phyloP scores from a whole-genome alignment of 495 filamentous ascomycete genomes.

The Cercophora scortea region DNA sequence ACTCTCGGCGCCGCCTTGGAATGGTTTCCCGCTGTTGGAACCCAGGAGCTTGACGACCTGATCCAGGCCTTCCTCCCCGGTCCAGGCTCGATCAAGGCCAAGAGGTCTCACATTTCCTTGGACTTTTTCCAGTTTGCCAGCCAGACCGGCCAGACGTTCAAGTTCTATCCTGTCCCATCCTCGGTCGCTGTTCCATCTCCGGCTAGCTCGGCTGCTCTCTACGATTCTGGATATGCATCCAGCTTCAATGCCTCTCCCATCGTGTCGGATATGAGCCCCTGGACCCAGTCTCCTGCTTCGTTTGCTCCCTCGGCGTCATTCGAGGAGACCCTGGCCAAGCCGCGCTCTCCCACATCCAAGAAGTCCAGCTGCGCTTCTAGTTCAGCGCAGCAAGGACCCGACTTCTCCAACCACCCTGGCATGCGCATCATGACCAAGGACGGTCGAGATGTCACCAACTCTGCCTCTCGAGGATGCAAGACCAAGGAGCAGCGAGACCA shows the following conservation, averaged over 20 bases:
- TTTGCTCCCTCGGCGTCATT: slow-evolving; percentile 14
- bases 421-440: slow-evolving; percentile 55
- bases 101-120: slow-evolving; percentile 44
- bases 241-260: slow-evolving; percentile 38
- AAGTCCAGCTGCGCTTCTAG: slow-evolving; percentile 15
- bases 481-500: slow-evolving; percentile 55
- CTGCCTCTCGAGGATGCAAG: slow-evolving; percentile 49
- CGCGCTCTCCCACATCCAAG: slow-evolving; percentile 8
- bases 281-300: slow-evolving; percentile 24
- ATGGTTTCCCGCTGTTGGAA: slow-evolving; percentile 46
- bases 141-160: slow-evolving; percentile 38
- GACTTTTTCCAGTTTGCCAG: slow-evolving; percentile 43
- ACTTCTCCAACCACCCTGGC: slow-evolving; percentile 43
- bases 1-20: slow-evolving; percentile 41
- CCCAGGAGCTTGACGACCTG: slow-evolving; percentile 44
- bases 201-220: slow-evolving; percentile 21
- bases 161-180: slow-evolving; percentile 41
- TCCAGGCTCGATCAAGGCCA: slow-evolving; percentile 39
- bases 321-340: slow-evolving; percentile 6
- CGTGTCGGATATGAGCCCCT: slow-evolving; percentile 28
- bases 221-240: slow-evolving; percentile 36
- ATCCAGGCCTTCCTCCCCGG: slow-evolving; percentile 44
- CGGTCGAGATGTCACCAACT: slow-evolving; percentile 47
- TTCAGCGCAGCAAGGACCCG: slow-evolving; percentile 21
- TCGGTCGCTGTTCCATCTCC: slow-evolving; percentile 29